These are phyloP conservation scores for Trichosporon faecale DNA, from an alignment of 1,284 basidiomycete genomes.

Conservation along the genomic window DNA sequence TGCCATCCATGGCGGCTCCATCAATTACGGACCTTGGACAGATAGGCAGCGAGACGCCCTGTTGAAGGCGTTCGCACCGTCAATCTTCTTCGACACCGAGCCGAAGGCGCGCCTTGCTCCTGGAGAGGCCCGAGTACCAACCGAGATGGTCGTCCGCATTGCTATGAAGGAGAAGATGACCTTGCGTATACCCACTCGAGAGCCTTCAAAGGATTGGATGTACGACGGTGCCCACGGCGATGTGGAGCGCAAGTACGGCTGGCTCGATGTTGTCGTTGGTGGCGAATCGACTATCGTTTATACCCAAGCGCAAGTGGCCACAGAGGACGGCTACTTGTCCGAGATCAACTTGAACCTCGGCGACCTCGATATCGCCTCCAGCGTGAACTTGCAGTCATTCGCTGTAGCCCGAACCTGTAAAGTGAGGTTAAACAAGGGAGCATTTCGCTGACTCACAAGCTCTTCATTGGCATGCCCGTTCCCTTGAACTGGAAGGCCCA, in stretches of 20 bases:
- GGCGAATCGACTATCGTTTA: slow-evolving; percentile 79
- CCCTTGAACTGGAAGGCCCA: slow-evolving; percentile 57
- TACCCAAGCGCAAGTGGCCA: slow-evolving; percentile 73
- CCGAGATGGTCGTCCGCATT: slow-evolving; percentile 70
- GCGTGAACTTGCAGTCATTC: slow-evolving; percentile 78
- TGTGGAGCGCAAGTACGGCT: slow-evolving; percentile 59
- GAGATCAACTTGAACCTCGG: slow-evolving; percentile 78
- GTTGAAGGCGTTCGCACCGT: slow-evolving; percentile 76
- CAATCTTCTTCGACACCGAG: slow-evolving; percentile 65
- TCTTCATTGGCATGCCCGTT: slow-evolving; percentile 54
- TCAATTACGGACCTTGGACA: slow-evolving; percentile 90
- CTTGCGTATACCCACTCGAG: slow-evolving; percentile 78
- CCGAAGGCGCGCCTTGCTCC: slow-evolving; percentile 62
- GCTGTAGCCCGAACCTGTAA: slow-evolving; percentile 68
- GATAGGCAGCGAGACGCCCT: slow-evolving; percentile 79
- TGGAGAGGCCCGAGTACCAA: slow-evolving; percentile 77
- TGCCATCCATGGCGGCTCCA: slow-evolving; percentile 65
- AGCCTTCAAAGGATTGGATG: slow-evolving; percentile 57
- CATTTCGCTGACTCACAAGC: slow-evolving; percentile 10
- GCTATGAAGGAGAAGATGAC: slow-evolving; percentile 72
- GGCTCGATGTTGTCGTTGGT: slow-evolving; percentile 70
- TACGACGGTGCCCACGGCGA: slow-evolving; percentile 41
- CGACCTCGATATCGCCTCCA: slow-evolving; percentile 70
- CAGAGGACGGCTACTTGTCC: slow-evolving; percentile 69
- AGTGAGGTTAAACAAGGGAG: slow-evolving; percentile 26